phyloP scores from a whole-genome alignment of 495 filamentous ascomycete genomes.

The Stereocaulon alpinum region DNA sequence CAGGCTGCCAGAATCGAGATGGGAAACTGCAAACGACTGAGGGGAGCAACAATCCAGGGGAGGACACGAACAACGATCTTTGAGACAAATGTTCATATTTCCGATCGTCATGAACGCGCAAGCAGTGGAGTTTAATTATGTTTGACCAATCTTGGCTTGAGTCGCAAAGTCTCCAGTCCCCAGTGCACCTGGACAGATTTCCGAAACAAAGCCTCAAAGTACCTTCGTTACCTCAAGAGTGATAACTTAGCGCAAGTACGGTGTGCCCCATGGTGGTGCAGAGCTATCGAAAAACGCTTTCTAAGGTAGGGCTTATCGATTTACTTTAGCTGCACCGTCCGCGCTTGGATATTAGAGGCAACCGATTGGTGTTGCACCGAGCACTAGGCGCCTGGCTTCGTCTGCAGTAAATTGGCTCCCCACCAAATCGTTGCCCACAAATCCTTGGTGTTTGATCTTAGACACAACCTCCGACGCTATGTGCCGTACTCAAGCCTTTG shows the following conservation, averaged over 20 bases:
- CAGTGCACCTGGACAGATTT: neutral
- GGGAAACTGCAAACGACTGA: neutral
- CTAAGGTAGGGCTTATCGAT: slow-evolving; percentile 3
- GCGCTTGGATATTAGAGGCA: neutral
- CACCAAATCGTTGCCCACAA: neutral
- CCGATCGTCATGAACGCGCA: no score
- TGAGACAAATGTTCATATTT: no score
- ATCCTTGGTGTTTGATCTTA: neutral
- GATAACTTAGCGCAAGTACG: slow-evolving; percentile 1
- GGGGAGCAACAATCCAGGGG: no score
- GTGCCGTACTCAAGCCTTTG: slow-evolving; percentile 2
- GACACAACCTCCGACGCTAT: slow-evolving; percentile 1
- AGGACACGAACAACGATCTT: no score
- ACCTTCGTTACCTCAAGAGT: neutral
- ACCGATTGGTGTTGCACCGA: neutral
- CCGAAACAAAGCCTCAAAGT: no score
- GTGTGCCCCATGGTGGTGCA: neutral
- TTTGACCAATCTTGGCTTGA: no score
- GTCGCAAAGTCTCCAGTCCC: no score
- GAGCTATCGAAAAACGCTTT: neutral
- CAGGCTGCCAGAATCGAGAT: neutral
- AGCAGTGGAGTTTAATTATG: no score
- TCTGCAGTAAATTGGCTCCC: neutral
- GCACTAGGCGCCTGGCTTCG: slow-evolving; percentile 3
- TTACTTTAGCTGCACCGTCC: neutral